A percentile compares a stretch with the other conserved stretches of the same genome.
phyloP scores from a whole-genome alignment of 2,329 filamentous ascomycete genomes.

The Diatrype stigma region DNA sequence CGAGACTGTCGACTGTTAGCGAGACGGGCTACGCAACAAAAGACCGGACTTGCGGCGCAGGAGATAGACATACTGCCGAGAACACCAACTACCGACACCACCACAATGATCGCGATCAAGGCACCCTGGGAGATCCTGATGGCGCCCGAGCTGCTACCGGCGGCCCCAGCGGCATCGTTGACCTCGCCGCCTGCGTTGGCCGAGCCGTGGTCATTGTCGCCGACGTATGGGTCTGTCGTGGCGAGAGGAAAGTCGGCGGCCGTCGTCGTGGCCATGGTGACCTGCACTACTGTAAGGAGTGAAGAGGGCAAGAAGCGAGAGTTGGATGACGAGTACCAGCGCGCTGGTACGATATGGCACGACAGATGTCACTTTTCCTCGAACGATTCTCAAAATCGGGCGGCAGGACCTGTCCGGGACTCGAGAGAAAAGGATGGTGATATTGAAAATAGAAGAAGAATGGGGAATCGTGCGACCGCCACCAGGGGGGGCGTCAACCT shows the following conservation, averaged over 20 bases:
- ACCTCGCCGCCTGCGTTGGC: conserved; percentile 31
- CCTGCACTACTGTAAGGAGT: conserved; percentile 14
- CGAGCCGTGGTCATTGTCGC: conserved; percentile 29
- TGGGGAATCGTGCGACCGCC: conserved; percentile 16
- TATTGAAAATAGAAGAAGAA: conserved; percentile 4
- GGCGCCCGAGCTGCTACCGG: conserved; percentile 56
- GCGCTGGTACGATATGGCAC: conserved; percentile 15
- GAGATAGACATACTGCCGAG: conserved; percentile 57
- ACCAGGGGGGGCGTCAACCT: conserved; percentile 10
- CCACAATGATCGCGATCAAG: conserved; percentile 69
- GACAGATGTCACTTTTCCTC: conserved; percentile 13
- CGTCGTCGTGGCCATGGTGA: conserved; percentile 37
- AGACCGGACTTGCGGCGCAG: not conserved
- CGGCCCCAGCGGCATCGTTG: conserved; percentile 59
- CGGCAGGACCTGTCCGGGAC: conserved; percentile 7
- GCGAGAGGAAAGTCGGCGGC: conserved; percentile 29
- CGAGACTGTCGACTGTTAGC: conserved; percentile 42
- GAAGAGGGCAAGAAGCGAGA: not conserved
- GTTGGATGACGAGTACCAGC: conserved; percentile 7
- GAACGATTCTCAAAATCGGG: conserved; percentile 14
- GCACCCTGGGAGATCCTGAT: conserved; percentile 64
- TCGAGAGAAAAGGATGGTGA: conserved; percentile 4
- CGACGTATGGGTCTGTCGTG: conserved; percentile 32
- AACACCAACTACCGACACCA: conserved; percentile 63
- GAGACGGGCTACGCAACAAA: conserved; percentile 13